Conservation (phyloP, 352 stramenopile species). For the Phytopythium ostracodes region DNA sequence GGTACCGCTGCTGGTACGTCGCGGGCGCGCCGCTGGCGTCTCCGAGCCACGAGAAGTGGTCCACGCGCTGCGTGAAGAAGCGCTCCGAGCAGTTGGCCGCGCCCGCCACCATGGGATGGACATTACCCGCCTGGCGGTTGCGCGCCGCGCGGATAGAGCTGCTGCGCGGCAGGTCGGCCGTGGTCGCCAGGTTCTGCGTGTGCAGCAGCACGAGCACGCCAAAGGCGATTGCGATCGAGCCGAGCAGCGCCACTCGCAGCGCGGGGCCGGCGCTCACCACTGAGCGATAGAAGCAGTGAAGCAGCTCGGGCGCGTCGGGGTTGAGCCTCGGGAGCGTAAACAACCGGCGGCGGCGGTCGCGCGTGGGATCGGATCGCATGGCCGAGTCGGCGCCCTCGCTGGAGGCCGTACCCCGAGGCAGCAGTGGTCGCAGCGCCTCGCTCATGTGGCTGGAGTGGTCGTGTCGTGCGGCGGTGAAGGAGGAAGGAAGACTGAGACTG, state of each 20-base stretch:
- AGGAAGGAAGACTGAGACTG: background rate
- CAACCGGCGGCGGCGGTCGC: slow-evolving; percentile 7
- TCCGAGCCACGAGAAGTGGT: slow-evolving; percentile 84
- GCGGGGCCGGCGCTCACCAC: slow-evolving; percentile 26
- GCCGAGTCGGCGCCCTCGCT: slow-evolving; percentile 14
- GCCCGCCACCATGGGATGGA: slow-evolving; percentile 27
- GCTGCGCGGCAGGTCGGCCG: slow-evolving; percentile 32
- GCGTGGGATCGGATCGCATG: slow-evolving; percentile 22
- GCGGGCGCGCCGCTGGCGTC: slow-evolving; percentile 25
- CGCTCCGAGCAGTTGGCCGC: slow-evolving; percentile 74
- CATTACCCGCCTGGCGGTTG: slow-evolving; percentile 3
- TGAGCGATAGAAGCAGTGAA: slow-evolving; percentile 25
- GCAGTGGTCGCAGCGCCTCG: slow-evolving; percentile 18
- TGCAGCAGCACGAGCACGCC: slow-evolving; percentile 69
- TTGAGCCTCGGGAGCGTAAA: background rate
- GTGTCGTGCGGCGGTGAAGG: background rate
- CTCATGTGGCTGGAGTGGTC: slow-evolving; percentile 4
- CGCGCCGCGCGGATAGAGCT: slow-evolving; percentile 19
- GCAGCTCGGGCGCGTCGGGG: slow-evolving; percentile 12
- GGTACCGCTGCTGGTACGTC: slow-evolving; percentile 87
- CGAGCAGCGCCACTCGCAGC: slow-evolving; percentile 46
- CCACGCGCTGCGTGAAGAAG: slow-evolving; percentile 87
- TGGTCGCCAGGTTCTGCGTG: slow-evolving; percentile 54
- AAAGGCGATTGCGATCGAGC: slow-evolving; percentile 37
- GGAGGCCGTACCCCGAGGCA: slow-evolving; percentile 20